A percentile compares a stretch with the other conserved stretches of the same genome.
Conservation (phyloP, 1,284 basidiomycete genomes). For the Rhizoctonia solani region DNA sequence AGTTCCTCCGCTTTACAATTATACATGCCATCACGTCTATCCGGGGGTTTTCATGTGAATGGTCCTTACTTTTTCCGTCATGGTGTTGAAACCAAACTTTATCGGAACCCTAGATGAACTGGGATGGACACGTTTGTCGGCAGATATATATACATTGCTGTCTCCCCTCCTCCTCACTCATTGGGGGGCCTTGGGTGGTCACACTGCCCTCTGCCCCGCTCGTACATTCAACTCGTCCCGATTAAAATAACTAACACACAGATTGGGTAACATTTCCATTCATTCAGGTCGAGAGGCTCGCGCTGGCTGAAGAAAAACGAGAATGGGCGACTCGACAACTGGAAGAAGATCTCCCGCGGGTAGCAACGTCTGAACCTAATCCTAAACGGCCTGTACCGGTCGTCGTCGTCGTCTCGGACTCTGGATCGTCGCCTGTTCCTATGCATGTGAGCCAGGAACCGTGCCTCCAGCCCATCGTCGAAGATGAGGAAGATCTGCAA, state of each 20-base stretch:
- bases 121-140: too few relatives aligned
- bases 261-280: too few relatives aligned
- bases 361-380: slow-evolving; percentile 50
- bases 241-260: too few relatives aligned
- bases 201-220: too few relatives aligned
- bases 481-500: not conserved
- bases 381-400: not conserved
- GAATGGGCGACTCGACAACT: slow-evolving; percentile 64
- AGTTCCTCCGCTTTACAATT: slow-evolving; percentile 1
- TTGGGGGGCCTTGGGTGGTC: too few relatives aligned
- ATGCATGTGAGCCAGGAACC: not conserved
- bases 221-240: too few relatives aligned
- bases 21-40: slow-evolving; percentile 12
- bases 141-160: not conserved
- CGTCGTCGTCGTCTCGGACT: too few relatives aligned
- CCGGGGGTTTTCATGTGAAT: too few relatives aligned
- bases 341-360: too few relatives aligned
- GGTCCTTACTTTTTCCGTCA: too few relatives aligned
- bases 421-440: not conserved
- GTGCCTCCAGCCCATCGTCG: not conserved
- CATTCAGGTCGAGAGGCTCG: slow-evolving; percentile 68
- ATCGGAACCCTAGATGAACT: too few relatives aligned
- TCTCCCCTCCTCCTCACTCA: not conserved
- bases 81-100: too few relatives aligned
- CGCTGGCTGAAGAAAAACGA: slow-evolving; percentile 67